Conservation (phyloP, 2,329 filamentous ascomycete species). For the Botrytis sinoallii region DNA sequence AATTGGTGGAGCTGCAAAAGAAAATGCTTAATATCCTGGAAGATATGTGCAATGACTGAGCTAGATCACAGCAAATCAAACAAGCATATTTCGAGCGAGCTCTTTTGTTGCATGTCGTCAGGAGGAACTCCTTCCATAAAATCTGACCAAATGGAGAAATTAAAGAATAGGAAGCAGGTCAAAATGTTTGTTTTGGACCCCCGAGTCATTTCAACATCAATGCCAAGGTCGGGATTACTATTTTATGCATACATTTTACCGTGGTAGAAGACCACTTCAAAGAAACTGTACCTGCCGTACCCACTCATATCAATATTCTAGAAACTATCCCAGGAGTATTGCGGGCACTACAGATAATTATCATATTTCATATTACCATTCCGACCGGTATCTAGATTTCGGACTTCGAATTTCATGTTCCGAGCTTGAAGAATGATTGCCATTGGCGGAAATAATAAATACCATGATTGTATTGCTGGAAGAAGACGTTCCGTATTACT, state of each 20-base stretch:
- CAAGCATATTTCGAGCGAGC: constrained; percentile 3
- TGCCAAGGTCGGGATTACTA: constrained; percentile 6
- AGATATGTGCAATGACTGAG: constrained; percentile 45
- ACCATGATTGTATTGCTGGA: constrained; percentile 16
- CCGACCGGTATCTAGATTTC: neutral
- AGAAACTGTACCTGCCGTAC: neutral
- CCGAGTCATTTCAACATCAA: constrained; percentile 1
- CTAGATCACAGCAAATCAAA: neutral
- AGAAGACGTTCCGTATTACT: constrained; percentile 21
- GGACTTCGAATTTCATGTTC: neutral
- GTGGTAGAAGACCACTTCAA: constrained; percentile 14
- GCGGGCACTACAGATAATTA: neutral
- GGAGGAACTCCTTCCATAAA: constrained; percentile 19
- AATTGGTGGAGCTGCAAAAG: constrained; percentile 45
- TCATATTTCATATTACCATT: neutral
- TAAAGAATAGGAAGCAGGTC: neutral
- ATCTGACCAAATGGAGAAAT: constrained; percentile 15
- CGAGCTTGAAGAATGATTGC: neutral
- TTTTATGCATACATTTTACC: constrained; percentile 17
- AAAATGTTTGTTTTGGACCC: neutral
- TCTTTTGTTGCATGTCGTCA: constrained; percentile 21
- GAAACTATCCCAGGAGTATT: neutral
- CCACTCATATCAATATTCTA: neutral
- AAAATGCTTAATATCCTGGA: constrained; percentile 50
- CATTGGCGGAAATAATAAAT: neutral